Evolutionary conservation across 2,329 filamentous ascomycete genomes (phyloP), one percentile per base, ranked within the genome.

Genomic region (Colletotrichum musicola): DNA sequence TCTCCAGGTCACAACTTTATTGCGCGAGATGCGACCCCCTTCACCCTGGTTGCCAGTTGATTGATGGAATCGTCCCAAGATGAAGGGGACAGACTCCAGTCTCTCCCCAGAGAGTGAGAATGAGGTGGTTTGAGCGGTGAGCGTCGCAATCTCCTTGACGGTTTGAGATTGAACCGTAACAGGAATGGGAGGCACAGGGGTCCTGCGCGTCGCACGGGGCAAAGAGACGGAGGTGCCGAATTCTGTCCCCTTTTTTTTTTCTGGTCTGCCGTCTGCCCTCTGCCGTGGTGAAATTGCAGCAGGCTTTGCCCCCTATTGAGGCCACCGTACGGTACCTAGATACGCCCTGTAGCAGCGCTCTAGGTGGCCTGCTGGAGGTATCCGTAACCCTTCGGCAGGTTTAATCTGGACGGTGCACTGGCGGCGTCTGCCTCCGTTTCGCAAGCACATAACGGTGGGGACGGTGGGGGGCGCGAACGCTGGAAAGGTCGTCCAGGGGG

Each of bases 131-230:
- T 58, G 54, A 59, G 61, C 54, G 64, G 64, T 68, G 64, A 68
- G 64, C 54, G 61, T 47, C 61, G 64, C 54, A 68, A 68, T 68
- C 42, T 68, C 64, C 64, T 61, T 59, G 64, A 64, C 64, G 64
- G 64, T 59, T 59, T 64, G 64, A 64, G 49, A 54, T 64, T 68
- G 60, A 58, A 68, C 64, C 64, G 47, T 68, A 62, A 56, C 57
- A 50, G 57, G 63, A 54, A 42, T 16, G 30, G 4, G 22, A 30
- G 50, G 13, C 53, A 57, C n/a, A 50, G 47, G 20, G n/a, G n/a
- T 22, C n/a, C 47, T 18, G 50, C 46, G 59, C 22, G 14, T 49
- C 13, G 51, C 51, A 57, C 22, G 46, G 46, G 46, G n/a, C 16
- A 49, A 27, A 42, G 16, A 55, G 57, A 64, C 64, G 64, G 64